Conservation (phyloP, 768 basidiomycete species). For the Roridomyces roridus region DNA sequence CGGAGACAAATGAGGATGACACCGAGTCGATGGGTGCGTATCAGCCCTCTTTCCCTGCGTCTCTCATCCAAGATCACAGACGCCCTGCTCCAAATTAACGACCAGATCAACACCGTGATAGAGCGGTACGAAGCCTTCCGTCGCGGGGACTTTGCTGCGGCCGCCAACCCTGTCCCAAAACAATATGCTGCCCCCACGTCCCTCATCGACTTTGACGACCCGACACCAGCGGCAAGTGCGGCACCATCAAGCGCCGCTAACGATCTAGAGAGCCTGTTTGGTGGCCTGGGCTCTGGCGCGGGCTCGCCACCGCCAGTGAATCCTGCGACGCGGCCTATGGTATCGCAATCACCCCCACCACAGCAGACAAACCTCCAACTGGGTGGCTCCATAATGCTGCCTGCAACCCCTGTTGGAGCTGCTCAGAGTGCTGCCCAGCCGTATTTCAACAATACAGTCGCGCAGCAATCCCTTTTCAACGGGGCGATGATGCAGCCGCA, state of each 20-base stretch:
- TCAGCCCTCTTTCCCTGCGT: not conserved
- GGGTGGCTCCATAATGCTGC: slow-evolving; percentile 48
- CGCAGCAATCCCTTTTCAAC: slow-evolving; percentile 8
- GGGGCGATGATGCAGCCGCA: slow-evolving; percentile 2
- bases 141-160: slow-evolving; percentile 81
- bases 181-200: slow-evolving; percentile 59
- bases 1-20: slow-evolving; percentile 87
- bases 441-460: slow-evolving; percentile 1
- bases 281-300: slow-evolving; percentile 31
- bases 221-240: slow-evolving; percentile 22
- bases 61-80: slow-evolving; percentile 51
- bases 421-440: slow-evolving; percentile 1
- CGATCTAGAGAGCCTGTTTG: slow-evolving; percentile 72
- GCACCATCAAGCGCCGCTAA: slow-evolving; percentile 37
- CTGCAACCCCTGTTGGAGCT: slow-evolving; percentile 39
- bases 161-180: slow-evolving; percentile 70
- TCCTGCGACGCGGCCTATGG: slow-evolving; percentile 32
- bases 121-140: slow-evolving; percentile 93
- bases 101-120: slow-evolving; percentile 94
- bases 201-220: slow-evolving; percentile 83
- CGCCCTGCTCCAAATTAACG: slow-evolving; percentile 94
- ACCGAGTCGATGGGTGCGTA: slow-evolving; percentile 85
- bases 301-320: slow-evolving; percentile 30
- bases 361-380: slow-evolving; percentile 32
- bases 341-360: slow-evolving; percentile 10